Evolutionary conservation across 208 protist genomes (phyloP), one percentile per base, ranked within the genome.

Genomic region (Trypanosomatidae sp.): DNA sequence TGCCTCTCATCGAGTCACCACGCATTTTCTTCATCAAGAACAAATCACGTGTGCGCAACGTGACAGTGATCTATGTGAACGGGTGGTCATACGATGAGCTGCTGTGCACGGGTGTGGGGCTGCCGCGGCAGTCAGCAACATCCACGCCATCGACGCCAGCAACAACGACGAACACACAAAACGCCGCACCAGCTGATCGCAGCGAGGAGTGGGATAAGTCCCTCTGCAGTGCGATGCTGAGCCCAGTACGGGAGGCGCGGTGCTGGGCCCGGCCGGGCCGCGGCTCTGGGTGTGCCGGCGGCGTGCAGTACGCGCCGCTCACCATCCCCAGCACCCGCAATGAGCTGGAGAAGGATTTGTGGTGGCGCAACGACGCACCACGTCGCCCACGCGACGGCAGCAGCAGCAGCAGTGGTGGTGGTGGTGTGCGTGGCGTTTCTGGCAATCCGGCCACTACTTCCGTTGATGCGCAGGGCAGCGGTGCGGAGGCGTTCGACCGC

Each of bases 51-150:
- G 50, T 96, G 49, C 82, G 88, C 10, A 86, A 93, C 77, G 80
- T 88, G 28, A 76, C 92, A 19, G 73, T 93, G 7, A 62, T 96
- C 19, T 96, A 92, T 66, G 86, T 94, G 33, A 90, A 94, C 60
- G 90, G 90, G 10, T 92, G 85, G 87, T 90, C 87, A 28, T 88
- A 91, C 70, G 86, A 92, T 58, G 79, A 86, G 69, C 85, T 95
- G 80, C 80, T 92, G 72, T 82, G 80, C 67, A 84, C 82, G 3
- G 82, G 75, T 7, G 77, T 82, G 1, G 77, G 77, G 22, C 73
- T 88, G 12, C 76, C 73, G 30, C 71, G 81, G 2, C n/a, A 30
- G n/a, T n/a, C 10, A 49, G 10, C 62, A 13, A 44, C 4, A 43
- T 8, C 0, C 25, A 33, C 30, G 50, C 9, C 22, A 12, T 13